These are phyloP conservation scores for Sophora flavescens DNA, from an alignment of 306 rosid species.

Conservation along the genomic window DNA sequence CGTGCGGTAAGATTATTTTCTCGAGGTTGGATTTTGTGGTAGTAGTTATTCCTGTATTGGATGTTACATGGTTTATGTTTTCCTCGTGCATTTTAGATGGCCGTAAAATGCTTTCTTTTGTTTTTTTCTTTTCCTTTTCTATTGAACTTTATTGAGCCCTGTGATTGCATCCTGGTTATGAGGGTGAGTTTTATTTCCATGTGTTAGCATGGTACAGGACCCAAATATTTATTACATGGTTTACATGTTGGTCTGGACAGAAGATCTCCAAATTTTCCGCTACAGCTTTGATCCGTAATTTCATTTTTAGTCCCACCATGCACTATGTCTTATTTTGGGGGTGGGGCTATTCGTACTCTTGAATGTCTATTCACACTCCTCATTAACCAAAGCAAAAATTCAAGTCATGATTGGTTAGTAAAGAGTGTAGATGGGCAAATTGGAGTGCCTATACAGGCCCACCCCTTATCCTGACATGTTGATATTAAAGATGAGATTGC, in stretches of 20 bases:
- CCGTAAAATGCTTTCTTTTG: slow-evolving; percentile 7
- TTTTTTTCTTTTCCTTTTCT: background rate
- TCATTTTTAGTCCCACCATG: slow-evolving; percentile 6
- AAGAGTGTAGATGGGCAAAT: too few species aligned
- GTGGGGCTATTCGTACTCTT: too few species aligned
- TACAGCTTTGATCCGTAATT: background rate
- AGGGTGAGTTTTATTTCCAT: background rate
- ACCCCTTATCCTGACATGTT: background rate
- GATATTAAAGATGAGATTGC: background rate
- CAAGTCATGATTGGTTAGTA: too few species aligned
- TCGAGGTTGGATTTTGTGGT: slow-evolving; percentile 22
- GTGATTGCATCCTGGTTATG: slow-evolving; percentile 24
- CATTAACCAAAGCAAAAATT: too few species aligned
- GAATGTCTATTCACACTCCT: too few species aligned
- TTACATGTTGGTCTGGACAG: background rate
- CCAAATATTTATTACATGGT: background rate
- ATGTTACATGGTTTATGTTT: background rate
- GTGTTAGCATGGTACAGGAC: slow-evolving; percentile 5
- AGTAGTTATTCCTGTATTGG: slow-evolving; percentile 6
- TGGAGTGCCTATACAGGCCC: too few species aligned
- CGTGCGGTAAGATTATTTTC: slow-evolving; percentile 59
- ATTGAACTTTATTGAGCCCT: background rate
- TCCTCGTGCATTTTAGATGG: background rate
- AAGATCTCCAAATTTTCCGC: background rate
- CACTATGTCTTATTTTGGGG: slow-evolving; percentile 1